phyloP scores from a whole-genome alignment of 352 stramenopile species.

The Phytophthora pluvialis region DNA sequence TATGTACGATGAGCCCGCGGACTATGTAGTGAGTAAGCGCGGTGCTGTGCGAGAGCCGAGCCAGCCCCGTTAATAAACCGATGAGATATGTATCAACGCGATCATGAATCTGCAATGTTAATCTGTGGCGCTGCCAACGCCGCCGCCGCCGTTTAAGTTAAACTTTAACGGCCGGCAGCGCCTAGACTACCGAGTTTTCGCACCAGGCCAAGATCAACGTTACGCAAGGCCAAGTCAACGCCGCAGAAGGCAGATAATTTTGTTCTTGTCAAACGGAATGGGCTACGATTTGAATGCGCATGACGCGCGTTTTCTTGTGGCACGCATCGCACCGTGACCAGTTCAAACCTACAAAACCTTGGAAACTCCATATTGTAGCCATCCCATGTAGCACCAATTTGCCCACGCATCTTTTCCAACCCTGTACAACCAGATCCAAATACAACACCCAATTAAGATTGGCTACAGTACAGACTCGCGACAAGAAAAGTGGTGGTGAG shows the following conservation, averaged over 20 bases:
- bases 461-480: neutral
- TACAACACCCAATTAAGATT: neutral
- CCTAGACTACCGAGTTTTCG: neutral
- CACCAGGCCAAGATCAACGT: neutral
- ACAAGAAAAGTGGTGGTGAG: constrained; percentile 17
- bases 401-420: neutral
- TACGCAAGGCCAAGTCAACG: neutral
- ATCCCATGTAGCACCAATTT: neutral
- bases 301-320: constrained; percentile 23
- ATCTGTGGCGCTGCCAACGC: constrained; percentile 6
- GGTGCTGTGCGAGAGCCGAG: constrained; percentile 12
- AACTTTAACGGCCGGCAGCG: neutral
- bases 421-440: neutral
- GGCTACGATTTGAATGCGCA: constrained; percentile 16
- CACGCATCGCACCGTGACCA: neutral
- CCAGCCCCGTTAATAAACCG: constrained; percentile 11
- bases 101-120: neutral
- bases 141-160: neutral
- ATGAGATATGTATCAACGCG: neutral
- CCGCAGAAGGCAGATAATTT: neutral
- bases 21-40: constrained; percentile 30
- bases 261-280: constrained; percentile 24
- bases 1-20: no score
- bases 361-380: neutral
- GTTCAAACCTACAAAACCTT: neutral